These are phyloP conservation scores for Aspergillus haitiensis DNA, from an alignment of 495 filamentous ascomycete genomes.

Conservation along the genomic window DNA sequence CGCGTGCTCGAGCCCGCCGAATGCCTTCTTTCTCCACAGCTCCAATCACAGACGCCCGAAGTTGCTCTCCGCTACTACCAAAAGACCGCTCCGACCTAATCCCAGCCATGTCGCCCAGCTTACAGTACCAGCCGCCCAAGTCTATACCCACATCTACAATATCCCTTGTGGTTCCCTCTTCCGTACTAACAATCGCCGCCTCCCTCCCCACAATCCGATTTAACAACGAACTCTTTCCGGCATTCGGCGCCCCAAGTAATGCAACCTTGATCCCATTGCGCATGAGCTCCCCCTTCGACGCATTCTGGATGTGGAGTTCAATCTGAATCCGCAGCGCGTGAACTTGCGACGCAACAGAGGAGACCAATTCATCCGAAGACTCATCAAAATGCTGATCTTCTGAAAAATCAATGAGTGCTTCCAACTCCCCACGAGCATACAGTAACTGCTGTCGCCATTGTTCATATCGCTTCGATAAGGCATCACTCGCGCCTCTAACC, in stretches of 20 bases:
- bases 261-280: conserved; percentile 83
- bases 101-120: conserved; percentile 90
- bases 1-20: conserved; percentile 76
- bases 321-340: conserved; percentile 59
- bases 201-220: conserved; percentile 91
- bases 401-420: conserved; percentile 94
- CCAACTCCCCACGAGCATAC: conserved; percentile 83
- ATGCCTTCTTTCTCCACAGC: conserved; percentile 89
- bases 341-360: conserved; percentile 66
- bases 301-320: conserved; percentile 67
- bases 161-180: conserved; percentile 91
- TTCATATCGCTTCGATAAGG: conserved; percentile 78
- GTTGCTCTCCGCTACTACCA: conserved; percentile 12
- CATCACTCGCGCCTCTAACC: conserved; percentile 70
- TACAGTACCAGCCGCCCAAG: conserved; percentile 82
- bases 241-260: conserved; percentile 88
- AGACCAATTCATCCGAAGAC: conserved; percentile 67
- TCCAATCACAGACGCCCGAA: conserved; percentile 51
- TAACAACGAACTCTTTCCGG: conserved; percentile 90
- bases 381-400: conserved; percentile 98
- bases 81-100: conserved; percentile 51
- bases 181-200: conserved; percentile 88
- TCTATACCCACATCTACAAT: conserved; percentile 92
- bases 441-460: conserved; percentile 75
- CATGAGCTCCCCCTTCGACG: conserved; percentile 79